phyloP scores from a whole-genome alignment of 371 early-diverging fungal species.

The Mucor indicus region DNA sequence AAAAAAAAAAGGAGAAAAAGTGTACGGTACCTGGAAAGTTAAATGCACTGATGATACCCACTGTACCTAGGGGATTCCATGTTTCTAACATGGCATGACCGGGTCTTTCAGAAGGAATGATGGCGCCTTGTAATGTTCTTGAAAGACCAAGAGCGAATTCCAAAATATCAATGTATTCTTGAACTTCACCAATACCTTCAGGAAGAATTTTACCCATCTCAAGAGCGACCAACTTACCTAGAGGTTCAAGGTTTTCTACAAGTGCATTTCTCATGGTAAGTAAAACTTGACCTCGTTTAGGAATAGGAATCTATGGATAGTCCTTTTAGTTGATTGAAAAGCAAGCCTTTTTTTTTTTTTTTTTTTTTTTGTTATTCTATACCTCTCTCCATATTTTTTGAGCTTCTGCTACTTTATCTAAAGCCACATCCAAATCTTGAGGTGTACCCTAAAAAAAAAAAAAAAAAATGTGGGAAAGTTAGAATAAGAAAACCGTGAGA shows the following conservation, averaged over 20 bases:
- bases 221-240: conserved; percentile 84
- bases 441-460: conserved; percentile 31
- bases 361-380: background rate
- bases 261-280: conserved; percentile 91
- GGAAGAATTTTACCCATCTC: conserved; percentile 97
- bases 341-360: background rate
- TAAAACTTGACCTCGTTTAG: conserved; percentile 90
- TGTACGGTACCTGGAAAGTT: conserved; percentile 65
- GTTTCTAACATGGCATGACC: conserved; percentile 96
- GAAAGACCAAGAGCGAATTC: conserved; percentile 93
- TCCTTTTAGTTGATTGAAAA: too few relatives aligned
- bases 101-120: conserved; percentile 92
- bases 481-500: too few relatives aligned
- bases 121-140: conserved; percentile 82
- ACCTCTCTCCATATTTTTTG: conserved; percentile 72
- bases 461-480: too few relatives aligned
- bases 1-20: background rate
- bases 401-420: conserved; percentile 61
- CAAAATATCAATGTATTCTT: conserved; percentile 94
- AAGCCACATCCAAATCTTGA: conserved; percentile 39
- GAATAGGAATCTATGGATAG: conserved; percentile 75
- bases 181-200: conserved; percentile 97
- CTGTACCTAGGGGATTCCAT: conserved; percentile 93
- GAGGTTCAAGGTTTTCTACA: conserved; percentile 66
- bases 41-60: conserved; percentile 96